phyloP scores from a whole-genome alignment of 768 basidiomycete genomes.

The Mycena haematopus region DNA sequence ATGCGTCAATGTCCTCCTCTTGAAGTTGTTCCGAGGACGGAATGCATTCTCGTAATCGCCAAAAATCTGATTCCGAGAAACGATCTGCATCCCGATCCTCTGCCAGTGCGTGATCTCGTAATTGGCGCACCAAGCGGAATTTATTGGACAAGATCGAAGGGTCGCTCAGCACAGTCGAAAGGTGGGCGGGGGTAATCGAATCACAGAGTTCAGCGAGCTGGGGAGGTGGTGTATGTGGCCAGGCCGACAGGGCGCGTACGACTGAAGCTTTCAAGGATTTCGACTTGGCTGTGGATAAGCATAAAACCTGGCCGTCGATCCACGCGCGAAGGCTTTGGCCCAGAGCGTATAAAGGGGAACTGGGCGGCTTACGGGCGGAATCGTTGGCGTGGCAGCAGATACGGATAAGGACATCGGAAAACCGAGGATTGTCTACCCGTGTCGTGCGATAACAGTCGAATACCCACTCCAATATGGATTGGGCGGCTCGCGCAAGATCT shows the following conservation, averaged over 20 bases:
- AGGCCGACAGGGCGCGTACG: constrained; percentile 67
- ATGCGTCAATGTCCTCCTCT: constrained; percentile 74
- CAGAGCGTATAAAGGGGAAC: constrained; percentile 36
- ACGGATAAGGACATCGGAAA: constrained; percentile 75
- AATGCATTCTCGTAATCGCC: constrained; percentile 83
- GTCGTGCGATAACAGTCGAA: constrained; percentile 57
- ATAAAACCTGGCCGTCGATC: constrained; percentile 62
- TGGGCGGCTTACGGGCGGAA: constrained; percentile 46
- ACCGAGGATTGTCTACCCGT: constrained; percentile 51
- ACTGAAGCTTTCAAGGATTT: constrained; percentile 40
- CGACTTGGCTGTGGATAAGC: constrained; percentile 43
- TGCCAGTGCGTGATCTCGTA: constrained; percentile 56
- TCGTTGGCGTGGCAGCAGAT: constrained; percentile 67
- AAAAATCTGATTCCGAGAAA: constrained; percentile 73
- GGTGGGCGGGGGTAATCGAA: constrained; percentile 50
- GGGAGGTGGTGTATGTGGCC: constrained; percentile 70
- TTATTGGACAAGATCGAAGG: constrained; percentile 72
- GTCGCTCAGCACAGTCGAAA: constrained; percentile 65
- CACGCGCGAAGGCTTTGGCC: constrained; percentile 62
- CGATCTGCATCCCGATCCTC: constrained; percentile 46
- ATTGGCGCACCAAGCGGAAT: constrained; percentile 73
- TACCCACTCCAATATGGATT: constrained; percentile 83
- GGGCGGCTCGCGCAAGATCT: constrained; percentile 71
- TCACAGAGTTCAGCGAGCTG: constrained; percentile 52
- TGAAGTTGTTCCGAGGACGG: constrained; percentile 61